Percentiles rank a stretch among this genome's conserved stretches.
phyloP scores from a whole-genome alignment of 805 yeast species.

The Sugiyamaella lignohabitans region DNA sequence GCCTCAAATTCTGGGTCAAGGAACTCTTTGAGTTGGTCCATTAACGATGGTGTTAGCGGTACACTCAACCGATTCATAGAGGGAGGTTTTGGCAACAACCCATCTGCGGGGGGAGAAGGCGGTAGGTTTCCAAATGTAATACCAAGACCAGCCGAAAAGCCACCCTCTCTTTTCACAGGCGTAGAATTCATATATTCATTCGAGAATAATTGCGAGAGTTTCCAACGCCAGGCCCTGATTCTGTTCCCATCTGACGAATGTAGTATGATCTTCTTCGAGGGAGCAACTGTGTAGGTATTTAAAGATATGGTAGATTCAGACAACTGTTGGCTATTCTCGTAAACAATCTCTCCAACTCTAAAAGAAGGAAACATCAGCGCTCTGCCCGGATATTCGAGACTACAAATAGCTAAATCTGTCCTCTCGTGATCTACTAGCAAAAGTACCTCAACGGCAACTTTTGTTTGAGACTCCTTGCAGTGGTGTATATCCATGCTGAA shows the following conservation, averaged over 20 bases:
- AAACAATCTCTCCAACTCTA: conserved; percentile 11
- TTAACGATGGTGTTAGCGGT: conserved; percentile 11
- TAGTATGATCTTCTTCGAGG: conserved; percentile 1
- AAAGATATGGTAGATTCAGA: conserved; percentile 1
- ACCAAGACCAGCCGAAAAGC: conserved; percentile 3
- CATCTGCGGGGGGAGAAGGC: no score
- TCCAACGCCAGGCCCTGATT: conserved; percentile 13
- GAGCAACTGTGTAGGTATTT: background rate
- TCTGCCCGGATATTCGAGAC: conserved; percentile 21
- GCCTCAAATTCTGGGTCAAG: conserved; percentile 7
- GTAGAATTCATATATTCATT: background rate
- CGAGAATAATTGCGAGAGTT: conserved; percentile 6
- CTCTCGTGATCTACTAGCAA: conserved; percentile 6
- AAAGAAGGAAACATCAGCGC: conserved; percentile 21
- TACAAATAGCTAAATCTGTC: conserved; percentile 18
- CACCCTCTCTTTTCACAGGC: background rate
- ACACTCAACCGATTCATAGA: conserved; percentile 8
- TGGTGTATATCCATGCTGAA: conserved; percentile 17
- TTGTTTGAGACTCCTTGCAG: conserved; percentile 6
- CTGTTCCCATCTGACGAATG: conserved; percentile 1
- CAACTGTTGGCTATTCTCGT: background rate
- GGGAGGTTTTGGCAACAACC: background rate
- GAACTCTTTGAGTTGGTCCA: conserved; percentile 14
- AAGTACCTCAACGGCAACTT: conserved; percentile 15
- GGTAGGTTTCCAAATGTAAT: conserved; percentile 3